Evolutionary conservation across 352 stramenopile genomes (phyloP), one percentile per base, ranked within the genome.

Genomic region (Pythium phragmiticola): DNA sequence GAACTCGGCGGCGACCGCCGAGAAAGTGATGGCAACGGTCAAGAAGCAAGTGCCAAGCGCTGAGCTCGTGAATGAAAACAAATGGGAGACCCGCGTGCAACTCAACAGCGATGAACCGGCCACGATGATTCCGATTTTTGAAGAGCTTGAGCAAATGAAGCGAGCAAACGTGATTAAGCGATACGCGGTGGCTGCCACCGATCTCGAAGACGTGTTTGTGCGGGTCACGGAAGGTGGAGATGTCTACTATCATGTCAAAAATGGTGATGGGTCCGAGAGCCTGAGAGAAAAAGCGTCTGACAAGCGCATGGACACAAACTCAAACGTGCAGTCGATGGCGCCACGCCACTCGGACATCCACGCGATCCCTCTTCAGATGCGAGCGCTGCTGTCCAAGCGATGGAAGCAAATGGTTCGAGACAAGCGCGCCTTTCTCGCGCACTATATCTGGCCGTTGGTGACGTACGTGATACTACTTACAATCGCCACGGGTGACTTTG

Each of bases 151-250:
- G 26, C 62, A 42, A 1, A 77, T 89, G 74, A 86, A 89, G 50
- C 45, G 74, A 16, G 62, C 69, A 7, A 57, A 80, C 6, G 49
- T 67, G 3, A 96, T 99, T 63, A 88, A 85, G 21, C 85, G 88
- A 11, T 99, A 99, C 73, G 97, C 97, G 1, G 87, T 99, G 19
- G 91, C 90, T 37, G 96, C 98, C 7, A 99, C 98, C 7, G 98
- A 98, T n/a, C 79, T 99, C 1, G 98, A 99, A 69, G 98, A 99
- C 75, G 97, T 99, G 0, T 99, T 99, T 75, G 82, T 99, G 2
- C 84, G 96, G 43, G 94, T 99, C 56, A 94, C 91, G 0, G 78
- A 95, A 54, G 81, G 80, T 13, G 82, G 89, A 58, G 74, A 82
- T 19, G 75, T 89, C 7, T 92, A 92, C 62, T 77, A 91, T 57